Base-by-base conservation (phyloP, 495 filamentous ascomycete species). In the Cercophora sp. region DNA sequence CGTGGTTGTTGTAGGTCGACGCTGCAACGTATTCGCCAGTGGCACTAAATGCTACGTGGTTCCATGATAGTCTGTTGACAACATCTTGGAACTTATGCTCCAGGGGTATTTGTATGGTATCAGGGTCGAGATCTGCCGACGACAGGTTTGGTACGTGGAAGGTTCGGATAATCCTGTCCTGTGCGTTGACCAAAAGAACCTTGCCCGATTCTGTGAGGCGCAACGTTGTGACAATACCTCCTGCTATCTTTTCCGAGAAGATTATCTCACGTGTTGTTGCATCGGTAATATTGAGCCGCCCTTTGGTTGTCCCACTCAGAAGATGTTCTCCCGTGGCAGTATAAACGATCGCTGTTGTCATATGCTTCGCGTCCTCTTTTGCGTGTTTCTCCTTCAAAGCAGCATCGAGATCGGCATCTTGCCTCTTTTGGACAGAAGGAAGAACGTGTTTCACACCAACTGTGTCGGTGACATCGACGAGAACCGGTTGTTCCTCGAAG, bases 31-130 rank as follows among this genome's bases (percentile, higher is more conserved):
- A 91, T 65, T 97, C 93, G 27, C 93, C 92, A 0, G 87, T 91
- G 0, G 89, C 85, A 54, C 88, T 93, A 67, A 99, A 96, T 0
- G 91, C 83, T 25, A 94, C 90, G 63, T 96, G 88, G 63, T 96
- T 97, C 93, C 93, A 99, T 25, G 86, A 85, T 9, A 96, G 76
- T 23, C 86, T 82, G 63, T 97, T 96, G 16, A 99, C 92, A 3
- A 96, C 88, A 66, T 99, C 93, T 69, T 96, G 91, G 62, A 96
- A 97, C 66, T 96, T 96, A 67, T 97, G 94, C 64, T 99, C 94
- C 19, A 96, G 85, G 27, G 91, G 87, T 18, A 99, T 77, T 51
- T 88, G 84, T 59, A 96, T 87, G 11, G 79, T 84, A 52, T 86
- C 84, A 10, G 76, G 77, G 50, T 85, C 79, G 20, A 87, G 70